These are phyloP conservation scores for Leccinum aurantiacum DNA, from an alignment of 768 basidiomycete genomes.

Conservation along the genomic window DNA sequence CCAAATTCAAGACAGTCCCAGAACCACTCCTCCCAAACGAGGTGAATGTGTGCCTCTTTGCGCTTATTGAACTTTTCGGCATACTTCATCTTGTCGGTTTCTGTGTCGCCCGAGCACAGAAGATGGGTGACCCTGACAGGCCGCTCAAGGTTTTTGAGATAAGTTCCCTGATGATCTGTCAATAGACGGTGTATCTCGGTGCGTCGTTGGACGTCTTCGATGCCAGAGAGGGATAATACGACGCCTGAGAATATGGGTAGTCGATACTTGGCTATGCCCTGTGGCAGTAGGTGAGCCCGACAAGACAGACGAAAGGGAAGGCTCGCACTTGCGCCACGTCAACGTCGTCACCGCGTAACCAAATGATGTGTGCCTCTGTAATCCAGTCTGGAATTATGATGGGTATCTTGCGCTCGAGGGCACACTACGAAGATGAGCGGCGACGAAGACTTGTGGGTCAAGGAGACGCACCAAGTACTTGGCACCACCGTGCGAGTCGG, in stretches of 20 bases:
- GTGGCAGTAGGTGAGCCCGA: background rate
- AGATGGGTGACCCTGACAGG: constrained; percentile 84
- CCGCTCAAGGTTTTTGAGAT: constrained; percentile 73
- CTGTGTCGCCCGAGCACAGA: constrained; percentile 65
- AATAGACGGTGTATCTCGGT: constrained; percentile 64
- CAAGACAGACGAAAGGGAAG: background rate
- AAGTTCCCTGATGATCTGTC: constrained; percentile 59
- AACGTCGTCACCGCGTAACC: constrained; percentile 81
- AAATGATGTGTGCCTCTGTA: constrained; percentile 62
- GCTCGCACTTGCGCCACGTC: constrained; percentile 57
- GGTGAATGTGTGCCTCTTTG: constrained; percentile 69
- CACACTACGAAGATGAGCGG: constrained; percentile 54
- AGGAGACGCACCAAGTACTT: constrained; percentile 69
- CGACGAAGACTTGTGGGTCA: background rate
- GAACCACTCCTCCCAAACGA: constrained; percentile 97
- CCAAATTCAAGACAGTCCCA: constrained; percentile 86
- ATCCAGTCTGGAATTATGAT: constrained; percentile 83
- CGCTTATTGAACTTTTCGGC: constrained; percentile 70
- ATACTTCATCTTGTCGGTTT: constrained; percentile 76
- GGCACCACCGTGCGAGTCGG: constrained; percentile 73
- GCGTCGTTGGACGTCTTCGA: constrained; percentile 59
- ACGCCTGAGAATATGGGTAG: constrained; percentile 75
- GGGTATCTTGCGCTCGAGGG: constrained; percentile 75
- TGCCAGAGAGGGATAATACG: constrained; percentile 72
- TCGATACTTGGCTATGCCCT: constrained; percentile 62